Evolutionary conservation across 2,329 filamentous ascomycete species (phyloP).

Genomic region (Nigrograna mackinnonii): DNA sequence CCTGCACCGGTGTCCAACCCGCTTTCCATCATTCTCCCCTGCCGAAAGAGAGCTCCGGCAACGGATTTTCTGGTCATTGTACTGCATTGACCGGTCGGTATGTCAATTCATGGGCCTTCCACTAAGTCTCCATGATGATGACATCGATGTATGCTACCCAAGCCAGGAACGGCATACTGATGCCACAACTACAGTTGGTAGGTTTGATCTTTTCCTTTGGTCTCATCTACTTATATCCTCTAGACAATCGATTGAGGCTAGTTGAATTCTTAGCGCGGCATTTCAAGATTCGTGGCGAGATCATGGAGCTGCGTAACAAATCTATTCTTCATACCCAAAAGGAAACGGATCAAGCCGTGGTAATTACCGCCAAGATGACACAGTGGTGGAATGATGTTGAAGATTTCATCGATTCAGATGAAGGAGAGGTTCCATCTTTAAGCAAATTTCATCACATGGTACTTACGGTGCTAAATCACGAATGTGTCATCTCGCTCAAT

Average conservation of each 20-base stretch:
- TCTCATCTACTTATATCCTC: not conserved
- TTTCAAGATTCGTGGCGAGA: constrained; percentile 53
- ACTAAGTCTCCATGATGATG: constrained; percentile 59
- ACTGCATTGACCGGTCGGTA: constrained; percentile 58
- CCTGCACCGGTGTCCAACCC: constrained; percentile 60
- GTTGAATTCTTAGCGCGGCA: constrained; percentile 49
- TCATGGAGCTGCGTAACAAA: constrained; percentile 58
- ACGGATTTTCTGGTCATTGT: constrained; percentile 62
- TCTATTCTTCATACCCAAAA: constrained; percentile 51
- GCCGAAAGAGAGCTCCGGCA: constrained; percentile 54
- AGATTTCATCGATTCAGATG: constrained; percentile 49
- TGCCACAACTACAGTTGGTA: not conserved
- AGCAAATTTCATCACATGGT: constrained; percentile 46
- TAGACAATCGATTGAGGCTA: constrained; percentile 16
- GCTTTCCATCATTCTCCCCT: constrained; percentile 54
- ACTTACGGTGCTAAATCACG: constrained; percentile 52
- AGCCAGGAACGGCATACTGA: constrained; percentile 49
- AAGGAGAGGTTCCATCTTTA: constrained; percentile 6
- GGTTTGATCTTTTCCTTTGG: not conserved
- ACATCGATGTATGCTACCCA: constrained; percentile 62
- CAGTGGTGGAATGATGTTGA: constrained; percentile 60
- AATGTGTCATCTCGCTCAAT: constrained; percentile 56
- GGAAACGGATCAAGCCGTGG: constrained; percentile 46
- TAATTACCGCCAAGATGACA: constrained; percentile 53
- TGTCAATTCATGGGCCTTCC: constrained; percentile 61